Conservation (phyloP, 2,329 filamentous ascomycete species). For the Laburnicola sp. region DNA sequence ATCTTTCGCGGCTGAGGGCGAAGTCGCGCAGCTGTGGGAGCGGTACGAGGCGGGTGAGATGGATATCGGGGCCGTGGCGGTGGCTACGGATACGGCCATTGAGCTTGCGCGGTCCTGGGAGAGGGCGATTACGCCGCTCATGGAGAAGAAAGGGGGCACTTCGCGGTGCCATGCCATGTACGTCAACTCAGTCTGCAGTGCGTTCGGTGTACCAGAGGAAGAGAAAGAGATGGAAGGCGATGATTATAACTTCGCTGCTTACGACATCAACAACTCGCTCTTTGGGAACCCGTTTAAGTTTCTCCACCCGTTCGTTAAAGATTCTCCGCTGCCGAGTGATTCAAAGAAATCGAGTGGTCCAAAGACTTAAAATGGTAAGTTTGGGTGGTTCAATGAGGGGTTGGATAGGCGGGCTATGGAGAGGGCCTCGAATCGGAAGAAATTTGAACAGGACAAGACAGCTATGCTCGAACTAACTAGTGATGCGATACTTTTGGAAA, state of each 20-base stretch:
- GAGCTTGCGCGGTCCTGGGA: not conserved
- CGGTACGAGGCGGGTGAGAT: not conserved
- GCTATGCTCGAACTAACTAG: not conserved
- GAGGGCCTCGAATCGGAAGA: not conserved
- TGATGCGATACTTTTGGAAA: not conserved
- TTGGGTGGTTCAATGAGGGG: not conserved
- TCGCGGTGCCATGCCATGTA: not conserved
- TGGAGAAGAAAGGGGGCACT: not conserved
- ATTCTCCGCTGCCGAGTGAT: too few species aligned
- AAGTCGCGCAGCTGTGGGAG: not conserved
- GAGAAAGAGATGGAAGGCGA: not conserved
- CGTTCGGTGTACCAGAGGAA: not conserved
- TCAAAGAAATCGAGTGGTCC: not conserved
- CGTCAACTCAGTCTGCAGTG: not conserved
- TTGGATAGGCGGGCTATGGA: not conserved
- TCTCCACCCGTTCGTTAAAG: not conserved
- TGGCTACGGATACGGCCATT: conserved; percentile 1
- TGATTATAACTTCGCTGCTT: conserved; percentile 2
- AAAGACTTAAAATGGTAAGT: not conserved
- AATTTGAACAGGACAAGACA: not conserved
- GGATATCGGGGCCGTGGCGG: not conserved
- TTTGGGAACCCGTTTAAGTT: not conserved
- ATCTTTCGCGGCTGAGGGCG: not conserved
- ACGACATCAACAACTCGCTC: not conserved
- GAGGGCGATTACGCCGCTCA: not conserved